Percentiles rank a stretch among this genome's conserved stretches.
These are phyloP conservation scores for Collybia sordida DNA, from an alignment of 768 basidiomycete genomes.

Conservation along the genomic window DNA sequence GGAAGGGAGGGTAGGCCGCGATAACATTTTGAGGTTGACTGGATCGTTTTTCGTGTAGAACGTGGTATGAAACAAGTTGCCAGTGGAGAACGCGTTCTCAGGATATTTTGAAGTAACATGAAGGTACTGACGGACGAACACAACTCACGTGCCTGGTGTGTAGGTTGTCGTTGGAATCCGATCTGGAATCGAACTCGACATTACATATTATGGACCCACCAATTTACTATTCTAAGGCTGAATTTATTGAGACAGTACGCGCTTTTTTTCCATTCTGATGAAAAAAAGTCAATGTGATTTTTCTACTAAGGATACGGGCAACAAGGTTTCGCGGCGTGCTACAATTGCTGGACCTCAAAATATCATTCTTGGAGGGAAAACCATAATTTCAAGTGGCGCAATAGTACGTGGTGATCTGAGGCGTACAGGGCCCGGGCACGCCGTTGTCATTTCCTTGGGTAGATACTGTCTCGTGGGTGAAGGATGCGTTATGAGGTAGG, in stretches of 20 bases:
- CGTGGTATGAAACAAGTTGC: conserved; percentile 7
- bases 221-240: conserved; percentile 76
- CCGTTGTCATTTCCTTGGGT: conserved; percentile 91
- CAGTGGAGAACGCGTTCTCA: conserved; percentile 4
- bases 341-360: conserved; percentile 93
- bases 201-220: conserved; percentile 59
- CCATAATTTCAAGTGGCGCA: conserved; percentile 86
- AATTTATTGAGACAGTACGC: conserved; percentile 86
- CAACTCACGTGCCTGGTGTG: background rate
- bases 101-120: conserved; percentile 12
- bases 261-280: background rate
- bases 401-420: conserved; percentile 94
- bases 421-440: conserved; percentile 86
- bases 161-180: background rate
- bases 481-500: conserved; percentile 81
- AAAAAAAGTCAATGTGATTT: background rate
- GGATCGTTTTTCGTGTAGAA: background rate
- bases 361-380: conserved; percentile 96
- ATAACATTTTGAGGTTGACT: background rate
- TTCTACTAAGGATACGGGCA: conserved; percentile 77
- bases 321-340: conserved; percentile 92
- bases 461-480: conserved; percentile 92
- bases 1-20: background rate
- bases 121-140: background rate
- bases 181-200: background rate